A percentile compares a stretch with the other conserved stretches of the same genome.
These are phyloP conservation scores for Drechslera avenae DNA, from an alignment of 2,329 filamentous ascomycete genomes.

Conservation along the genomic window DNA sequence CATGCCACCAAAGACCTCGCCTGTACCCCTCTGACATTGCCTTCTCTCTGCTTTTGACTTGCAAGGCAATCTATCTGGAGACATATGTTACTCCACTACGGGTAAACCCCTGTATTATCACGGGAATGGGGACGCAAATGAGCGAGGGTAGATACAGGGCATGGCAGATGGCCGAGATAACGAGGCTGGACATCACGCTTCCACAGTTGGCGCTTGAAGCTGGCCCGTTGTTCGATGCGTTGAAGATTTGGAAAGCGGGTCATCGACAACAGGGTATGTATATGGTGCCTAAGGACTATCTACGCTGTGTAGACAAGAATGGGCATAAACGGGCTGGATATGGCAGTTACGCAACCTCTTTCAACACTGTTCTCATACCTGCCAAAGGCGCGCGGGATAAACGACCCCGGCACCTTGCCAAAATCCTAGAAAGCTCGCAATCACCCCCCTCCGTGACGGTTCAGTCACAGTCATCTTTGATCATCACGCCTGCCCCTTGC, in stretches of 20 bases:
- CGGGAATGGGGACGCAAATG: neutral
- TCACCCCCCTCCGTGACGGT: neutral
- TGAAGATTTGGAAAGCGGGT: conserved; percentile 5
- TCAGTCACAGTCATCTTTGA: too few relatives aligned
- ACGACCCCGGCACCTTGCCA: neutral
- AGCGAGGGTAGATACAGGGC: neutral
- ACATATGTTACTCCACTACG: conserved; percentile 21
- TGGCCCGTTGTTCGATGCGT: neutral
- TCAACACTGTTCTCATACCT: neutral
- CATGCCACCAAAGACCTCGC: neutral
- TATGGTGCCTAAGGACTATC: conserved; percentile 7
- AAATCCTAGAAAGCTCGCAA: neutral
- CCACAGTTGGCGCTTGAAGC: conserved; percentile 18
- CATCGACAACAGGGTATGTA: conserved; percentile 14
- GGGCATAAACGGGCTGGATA: neutral
- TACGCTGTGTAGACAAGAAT: neutral
- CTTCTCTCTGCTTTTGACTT: conserved; percentile 21
- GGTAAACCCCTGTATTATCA: conserved; percentile 15
- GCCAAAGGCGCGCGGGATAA: neutral
- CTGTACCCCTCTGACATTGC: conserved; percentile 12
- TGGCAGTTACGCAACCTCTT: neutral
- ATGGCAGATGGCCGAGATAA: conserved; percentile 26
- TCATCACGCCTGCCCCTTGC: neutral
- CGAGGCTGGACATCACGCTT: conserved; percentile 22
- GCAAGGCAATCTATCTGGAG: conserved; percentile 29